Percentiles rank a stretch among this genome's conserved stretches.
Conservation (phyloP, 208 protist species). For the Wallacemonas sp. region DNA sequence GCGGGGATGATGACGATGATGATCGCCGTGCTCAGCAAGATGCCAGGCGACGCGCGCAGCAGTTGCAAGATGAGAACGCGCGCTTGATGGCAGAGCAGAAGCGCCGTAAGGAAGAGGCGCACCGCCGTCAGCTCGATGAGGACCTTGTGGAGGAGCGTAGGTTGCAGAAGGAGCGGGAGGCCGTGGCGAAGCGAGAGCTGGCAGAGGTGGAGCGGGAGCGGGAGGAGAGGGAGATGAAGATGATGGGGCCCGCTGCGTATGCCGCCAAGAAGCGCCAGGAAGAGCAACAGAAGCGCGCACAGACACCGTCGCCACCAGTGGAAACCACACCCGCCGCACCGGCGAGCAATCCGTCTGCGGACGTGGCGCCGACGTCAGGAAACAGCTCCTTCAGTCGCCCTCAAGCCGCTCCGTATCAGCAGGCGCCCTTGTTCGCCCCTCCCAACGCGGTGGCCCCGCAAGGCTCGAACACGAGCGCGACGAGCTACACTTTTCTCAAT, state of each 20-base stretch:
- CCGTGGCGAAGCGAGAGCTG: slow-evolving; percentile 40
- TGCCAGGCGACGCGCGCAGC: slow-evolving; percentile 47
- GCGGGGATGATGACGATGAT: slow-evolving; percentile 25
- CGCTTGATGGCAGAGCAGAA: slow-evolving; percentile 60
- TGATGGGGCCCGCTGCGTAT: slow-evolving; percentile 22
- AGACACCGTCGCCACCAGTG: neutral
- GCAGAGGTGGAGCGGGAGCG: slow-evolving; percentile 56
- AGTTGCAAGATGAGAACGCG: slow-evolving; percentile 78
- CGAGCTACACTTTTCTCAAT: neutral
- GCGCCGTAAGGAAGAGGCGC: slow-evolving; percentile 41
- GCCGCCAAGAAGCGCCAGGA: slow-evolving; percentile 19
- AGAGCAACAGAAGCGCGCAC: neutral
- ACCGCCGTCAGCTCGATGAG: slow-evolving; percentile 33
- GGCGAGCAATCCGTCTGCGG: neutral
- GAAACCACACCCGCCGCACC: neutral
- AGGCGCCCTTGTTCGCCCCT: neutral
- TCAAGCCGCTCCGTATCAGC: neutral
- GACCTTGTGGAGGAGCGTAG: slow-evolving; percentile 48
- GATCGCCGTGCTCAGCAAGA: slow-evolving; percentile 28
- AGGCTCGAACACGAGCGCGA: neutral
- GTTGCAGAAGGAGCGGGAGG: slow-evolving; percentile 46
- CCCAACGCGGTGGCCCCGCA: neutral
- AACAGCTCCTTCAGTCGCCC: neutral
- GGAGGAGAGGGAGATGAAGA: slow-evolving; percentile 36
- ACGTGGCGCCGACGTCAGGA: neutral